These are phyloP conservation scores for Turritis glabra DNA, from an alignment of 345 rosid species.

Conservation along the genomic window DNA sequence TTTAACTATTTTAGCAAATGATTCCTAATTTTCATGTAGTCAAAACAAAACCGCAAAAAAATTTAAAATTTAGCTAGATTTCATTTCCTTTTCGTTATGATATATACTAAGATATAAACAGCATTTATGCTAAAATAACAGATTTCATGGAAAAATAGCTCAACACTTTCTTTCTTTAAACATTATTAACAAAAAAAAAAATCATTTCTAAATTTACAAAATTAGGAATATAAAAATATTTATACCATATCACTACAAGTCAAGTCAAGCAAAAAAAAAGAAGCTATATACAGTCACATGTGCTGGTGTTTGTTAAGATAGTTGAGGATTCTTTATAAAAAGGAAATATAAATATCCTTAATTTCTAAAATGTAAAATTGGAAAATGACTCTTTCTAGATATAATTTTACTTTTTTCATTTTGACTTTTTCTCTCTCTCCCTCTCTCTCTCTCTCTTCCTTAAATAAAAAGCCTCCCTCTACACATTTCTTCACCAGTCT, in stretches of 20 bases:
- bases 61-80: slow-evolving; percentile 21
- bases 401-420: slow-evolving; percentile 24
- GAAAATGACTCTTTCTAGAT: slow-evolving; percentile 28
- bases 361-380: not conserved
- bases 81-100: slow-evolving; percentile 9
- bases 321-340: not conserved
- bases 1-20: slow-evolving; percentile 12
- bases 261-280: slow-evolving; percentile 27
- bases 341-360: not conserved
- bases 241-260: slow-evolving; percentile 5
- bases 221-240: not conserved
- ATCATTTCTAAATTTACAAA: not conserved
- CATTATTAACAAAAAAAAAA: not conserved
- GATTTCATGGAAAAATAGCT: slow-evolving; percentile 7
- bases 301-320: slow-evolving; percentile 36
- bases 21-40: slow-evolving; percentile 19
- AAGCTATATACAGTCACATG: slow-evolving; percentile 31
- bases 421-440: slow-evolving; percentile 40
- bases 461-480: slow-evolving; percentile 36
- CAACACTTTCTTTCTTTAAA: slow-evolving; percentile 7
- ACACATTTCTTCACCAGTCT: slow-evolving; percentile 31
- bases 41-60: slow-evolving; percentile 6
- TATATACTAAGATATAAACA: not conserved
- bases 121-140: slow-evolving; percentile 6
- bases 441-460: slow-evolving; percentile 21